phyloP scores from a whole-genome alignment of 2,329 filamentous ascomycete species.

The Tolypocladium endophyticum region DNA sequence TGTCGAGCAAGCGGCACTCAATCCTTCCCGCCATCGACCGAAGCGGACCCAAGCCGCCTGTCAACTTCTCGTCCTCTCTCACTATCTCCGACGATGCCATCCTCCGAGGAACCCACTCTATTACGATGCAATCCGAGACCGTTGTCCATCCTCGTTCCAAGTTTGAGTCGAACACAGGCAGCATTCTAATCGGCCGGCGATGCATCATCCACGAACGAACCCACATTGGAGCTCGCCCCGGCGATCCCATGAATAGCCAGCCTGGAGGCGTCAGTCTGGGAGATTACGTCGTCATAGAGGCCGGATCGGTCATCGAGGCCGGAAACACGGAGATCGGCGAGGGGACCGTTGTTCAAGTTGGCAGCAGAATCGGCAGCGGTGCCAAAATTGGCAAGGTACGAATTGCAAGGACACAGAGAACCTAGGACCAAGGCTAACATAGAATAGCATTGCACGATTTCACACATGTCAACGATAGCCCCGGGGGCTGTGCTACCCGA shows the following conservation, averaged over 20 bases:
- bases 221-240: conserved; percentile 37
- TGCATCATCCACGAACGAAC: conserved; percentile 71
- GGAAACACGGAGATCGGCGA: conserved; percentile 53
- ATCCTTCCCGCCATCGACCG: conserved; percentile 41
- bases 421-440: neutral
- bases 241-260: conserved; percentile 11
- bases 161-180: conserved; percentile 67
- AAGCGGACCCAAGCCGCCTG: conserved; percentile 48
- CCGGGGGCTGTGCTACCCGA: conserved; percentile 52
- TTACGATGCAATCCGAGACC: conserved; percentile 66
- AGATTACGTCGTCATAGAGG: conserved; percentile 53
- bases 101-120: conserved; percentile 61
- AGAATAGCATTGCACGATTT: conserved; percentile 56
- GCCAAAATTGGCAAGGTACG: conserved; percentile 53
- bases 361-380: conserved; percentile 47
- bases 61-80: conserved; percentile 49
- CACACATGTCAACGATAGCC: conserved; percentile 48
- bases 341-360: conserved; percentile 49
- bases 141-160: conserved; percentile 80
- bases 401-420: neutral
- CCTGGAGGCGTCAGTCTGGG: conserved; percentile 43
- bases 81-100: conserved; percentile 53
- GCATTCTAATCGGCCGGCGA: conserved; percentile 69
- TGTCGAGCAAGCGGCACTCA: conserved; percentile 44
- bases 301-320: conserved; percentile 48